Conservation (phyloP, 2,329 filamentous ascomycete genomes). For the Ophiostoma novo-ulmi region DNA sequence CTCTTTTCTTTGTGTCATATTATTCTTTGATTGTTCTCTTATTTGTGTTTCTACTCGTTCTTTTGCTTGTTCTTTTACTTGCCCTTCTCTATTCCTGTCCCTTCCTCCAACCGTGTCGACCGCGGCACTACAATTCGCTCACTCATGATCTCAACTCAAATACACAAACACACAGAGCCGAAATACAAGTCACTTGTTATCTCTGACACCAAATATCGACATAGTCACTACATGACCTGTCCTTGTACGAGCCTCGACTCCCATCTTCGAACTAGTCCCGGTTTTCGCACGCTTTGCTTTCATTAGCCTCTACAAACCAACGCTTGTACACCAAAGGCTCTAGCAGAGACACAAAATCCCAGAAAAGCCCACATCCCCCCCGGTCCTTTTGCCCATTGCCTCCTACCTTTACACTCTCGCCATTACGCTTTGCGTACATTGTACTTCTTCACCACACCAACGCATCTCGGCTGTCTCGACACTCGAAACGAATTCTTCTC, state of each 20-base stretch:
- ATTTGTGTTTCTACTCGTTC: background rate
- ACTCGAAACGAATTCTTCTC: background rate
- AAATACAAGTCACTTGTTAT: background rate
- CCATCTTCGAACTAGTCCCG: constrained; percentile 21
- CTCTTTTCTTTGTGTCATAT: background rate
- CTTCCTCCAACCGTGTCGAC: background rate
- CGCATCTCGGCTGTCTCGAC: background rate
- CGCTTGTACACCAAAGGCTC: constrained; percentile 19
- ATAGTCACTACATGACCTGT: background rate
- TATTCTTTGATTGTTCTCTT: background rate
- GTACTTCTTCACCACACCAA: background rate
- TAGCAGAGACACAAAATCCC: constrained; percentile 17
- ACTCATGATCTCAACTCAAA: background rate
- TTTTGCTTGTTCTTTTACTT: background rate
- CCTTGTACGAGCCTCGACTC: constrained; percentile 12
- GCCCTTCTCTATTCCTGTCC: background rate
- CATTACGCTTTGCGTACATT: background rate
- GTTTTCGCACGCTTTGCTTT: constrained; percentile 22
- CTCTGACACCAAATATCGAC: background rate
- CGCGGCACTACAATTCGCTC: background rate
- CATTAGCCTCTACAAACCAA: constrained; percentile 19
- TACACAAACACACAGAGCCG: background rate
- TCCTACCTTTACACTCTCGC: background rate
- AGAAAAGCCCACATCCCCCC: constrained; percentile 18
- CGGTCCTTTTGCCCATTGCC: constrained; percentile 10